Evolutionary conservation across 345 rosid genomes (phyloP), one percentile per base, ranked within the genome.

Genomic region (Lenwebbia sp.): DNA sequence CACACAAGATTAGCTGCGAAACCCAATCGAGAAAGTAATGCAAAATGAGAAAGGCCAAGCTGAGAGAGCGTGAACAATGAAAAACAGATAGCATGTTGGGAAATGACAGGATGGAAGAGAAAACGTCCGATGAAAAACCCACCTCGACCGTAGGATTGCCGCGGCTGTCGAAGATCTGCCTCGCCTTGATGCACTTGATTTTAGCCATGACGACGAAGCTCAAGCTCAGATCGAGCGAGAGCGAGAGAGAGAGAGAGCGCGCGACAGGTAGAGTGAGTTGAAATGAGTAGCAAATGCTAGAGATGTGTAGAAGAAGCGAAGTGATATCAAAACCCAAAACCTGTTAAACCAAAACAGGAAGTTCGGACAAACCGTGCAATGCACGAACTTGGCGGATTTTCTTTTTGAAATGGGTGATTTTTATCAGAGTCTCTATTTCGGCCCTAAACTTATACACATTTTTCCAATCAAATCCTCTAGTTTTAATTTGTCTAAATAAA

Each of bases 131-230:
- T n/a, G 37, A 30, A 10, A 23, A 82, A 33, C 58, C 44, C 55
- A 94, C 97, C 92, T 94, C 97, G 47, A 94, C 95, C 37, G 95
- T 94, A 21, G 95, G 97, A 85, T 93, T 92, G 82, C 95, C 95
- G 52, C 94, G 94, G 89, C 94, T 94, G 88, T 94, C 97, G 90
- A 92, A 94, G 91, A 94, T 94, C 93, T 93, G 97, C 85, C 95
- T 90, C 26, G 95, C 93, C 86, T 92, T 91, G 84, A 94, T 86
- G 65, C 17, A 83, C 62, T 85, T 89, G 83, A 91, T 89, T 22
- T 86, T 85, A 7, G 82, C 92, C 92, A 92, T 92, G 28, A 83
- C 70, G 10, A n/a, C 14, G 4, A 53, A 28, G 37, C 62, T 21
- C 5, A 15, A 0, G n/a, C 55, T 88, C 83, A 84, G 55, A 53